Conservation (phyloP, 768 basidiomycete genomes). For the Boletus vinaceobasis region DNA sequence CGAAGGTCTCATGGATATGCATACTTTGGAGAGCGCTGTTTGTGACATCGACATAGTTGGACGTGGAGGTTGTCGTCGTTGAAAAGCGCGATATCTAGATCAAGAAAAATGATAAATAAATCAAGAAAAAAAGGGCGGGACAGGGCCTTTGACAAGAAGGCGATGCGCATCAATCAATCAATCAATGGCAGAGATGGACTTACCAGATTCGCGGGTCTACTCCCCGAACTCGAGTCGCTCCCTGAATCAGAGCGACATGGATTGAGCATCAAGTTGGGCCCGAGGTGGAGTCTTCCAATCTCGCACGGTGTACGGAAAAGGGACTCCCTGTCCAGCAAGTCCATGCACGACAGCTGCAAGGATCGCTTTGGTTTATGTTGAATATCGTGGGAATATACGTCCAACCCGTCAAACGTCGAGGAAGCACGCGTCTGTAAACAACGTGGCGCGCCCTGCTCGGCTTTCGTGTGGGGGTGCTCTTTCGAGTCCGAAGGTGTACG, state of each 20-base stretch:
- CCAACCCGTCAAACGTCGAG: constrained; percentile 30
- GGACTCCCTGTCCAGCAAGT: constrained; percentile 21
- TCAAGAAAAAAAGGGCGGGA: neutral
- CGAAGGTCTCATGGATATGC: neutral
- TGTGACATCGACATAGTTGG: constrained; percentile 24
- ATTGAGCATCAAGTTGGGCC: constrained; percentile 23
- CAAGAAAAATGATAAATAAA: neutral
- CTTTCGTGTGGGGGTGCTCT: constrained; percentile 16
- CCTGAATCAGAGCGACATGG: constrained; percentile 15
- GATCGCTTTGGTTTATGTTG: constrained; percentile 14
- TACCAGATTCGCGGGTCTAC: constrained; percentile 12
- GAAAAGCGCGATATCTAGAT: constrained; percentile 35
- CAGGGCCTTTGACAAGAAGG: neutral
- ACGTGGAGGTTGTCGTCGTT: constrained; percentile 34
- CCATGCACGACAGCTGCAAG: constrained; percentile 18
- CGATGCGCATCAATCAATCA: neutral
- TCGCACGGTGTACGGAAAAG: constrained; percentile 11
- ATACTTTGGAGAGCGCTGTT: neutral
- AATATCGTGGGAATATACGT: constrained; percentile 29
- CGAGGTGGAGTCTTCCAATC: constrained; percentile 14
- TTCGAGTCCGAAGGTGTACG: constrained; percentile 20
- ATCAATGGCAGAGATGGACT: neutral
- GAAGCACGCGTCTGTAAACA: constrained; percentile 25
- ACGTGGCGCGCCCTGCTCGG: constrained; percentile 3
- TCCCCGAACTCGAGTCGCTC: constrained; percentile 1